Percentiles rank a stretch among this genome's conserved stretches.
Evolutionary conservation across 2,329 filamentous ascomycete genomes (phyloP).

Genomic region (Sporothrix euskadiensis): DNA sequence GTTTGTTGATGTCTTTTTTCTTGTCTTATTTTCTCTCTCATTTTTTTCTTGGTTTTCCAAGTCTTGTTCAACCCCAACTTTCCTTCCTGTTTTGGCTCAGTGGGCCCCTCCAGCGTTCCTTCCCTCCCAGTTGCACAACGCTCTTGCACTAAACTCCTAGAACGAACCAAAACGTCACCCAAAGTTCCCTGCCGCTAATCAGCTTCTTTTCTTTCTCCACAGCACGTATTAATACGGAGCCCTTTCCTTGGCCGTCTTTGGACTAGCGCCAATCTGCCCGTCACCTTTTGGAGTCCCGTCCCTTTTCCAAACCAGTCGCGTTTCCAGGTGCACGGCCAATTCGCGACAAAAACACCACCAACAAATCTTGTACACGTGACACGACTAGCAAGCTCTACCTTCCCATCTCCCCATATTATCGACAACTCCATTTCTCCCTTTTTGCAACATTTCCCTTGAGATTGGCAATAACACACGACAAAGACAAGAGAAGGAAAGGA

Average conservation of each 20-base stretch:
- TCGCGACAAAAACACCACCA: constrained; percentile 18
- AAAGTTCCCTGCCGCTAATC: constrained; percentile 24
- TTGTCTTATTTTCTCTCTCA: background rate
- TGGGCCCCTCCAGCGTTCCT: constrained; percentile 1
- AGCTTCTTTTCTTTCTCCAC: constrained; percentile 5
- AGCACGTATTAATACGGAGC: background rate
- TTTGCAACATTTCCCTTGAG: background rate
- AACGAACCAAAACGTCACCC: background rate
- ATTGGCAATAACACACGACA: background rate
- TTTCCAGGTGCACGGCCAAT: background rate
- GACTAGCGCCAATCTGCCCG: constrained; percentile 24
- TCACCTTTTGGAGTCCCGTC: background rate
- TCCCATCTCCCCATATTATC: background rate
- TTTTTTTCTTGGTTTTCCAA: too few relatives aligned
- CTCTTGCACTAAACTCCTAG: background rate
- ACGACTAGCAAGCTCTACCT: background rate
- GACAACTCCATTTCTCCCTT: background rate
- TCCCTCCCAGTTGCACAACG: background rate
- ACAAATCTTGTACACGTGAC: constrained; percentile 11
- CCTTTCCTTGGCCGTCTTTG: constrained; percentile 20
- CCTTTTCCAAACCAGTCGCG: constrained; percentile 19
- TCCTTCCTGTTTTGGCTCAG: background rate
- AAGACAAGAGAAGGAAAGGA: background rate
- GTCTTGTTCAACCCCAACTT: background rate
- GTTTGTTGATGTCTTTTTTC: background rate